phyloP scores from a whole-genome alignment of 2,329 filamentous ascomycete genomes.

The Corniculantispora saksenae region DNA sequence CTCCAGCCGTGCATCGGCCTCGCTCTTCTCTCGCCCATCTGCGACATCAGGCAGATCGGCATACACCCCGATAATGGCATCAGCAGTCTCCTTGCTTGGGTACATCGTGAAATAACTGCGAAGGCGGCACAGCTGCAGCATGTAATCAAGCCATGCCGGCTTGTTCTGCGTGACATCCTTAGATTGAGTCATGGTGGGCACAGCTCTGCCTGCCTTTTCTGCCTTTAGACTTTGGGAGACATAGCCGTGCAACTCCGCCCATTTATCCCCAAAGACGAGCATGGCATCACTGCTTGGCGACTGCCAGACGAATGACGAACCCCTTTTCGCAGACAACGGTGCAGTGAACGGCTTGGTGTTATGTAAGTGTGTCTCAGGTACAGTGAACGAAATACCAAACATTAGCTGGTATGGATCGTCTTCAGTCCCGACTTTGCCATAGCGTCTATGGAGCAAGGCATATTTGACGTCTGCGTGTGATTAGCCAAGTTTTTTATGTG shows the following conservation, averaged over 20 bases:
- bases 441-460: conserved; percentile 71
- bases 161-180: conserved; percentile 68
- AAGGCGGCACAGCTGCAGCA: conserved; percentile 72
- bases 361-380: conserved; percentile 66
- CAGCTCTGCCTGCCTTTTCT: conserved; percentile 36
- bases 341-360: conserved; percentile 56
- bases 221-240: conserved; percentile 62
- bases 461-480: conserved; percentile 67
- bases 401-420: conserved; percentile 56
- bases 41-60: conserved; percentile 71
- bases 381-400: conserved; percentile 77
- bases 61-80: conserved; percentile 70
- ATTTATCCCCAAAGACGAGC: conserved; percentile 81
- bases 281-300: conserved; percentile 79
- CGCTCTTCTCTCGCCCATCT: conserved; percentile 61
- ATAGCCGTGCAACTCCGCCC: conserved; percentile 83
- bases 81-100: conserved; percentile 59
- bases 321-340: conserved; percentile 37
- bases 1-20: conserved; percentile 26
- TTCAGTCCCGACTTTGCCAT: conserved; percentile 55
- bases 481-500: conserved; percentile 22
- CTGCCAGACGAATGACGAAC: conserved; percentile 77
- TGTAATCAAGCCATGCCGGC: conserved; percentile 77
- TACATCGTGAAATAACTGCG: conserved; percentile 81
- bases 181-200: conserved; percentile 43